A percentile compares a stretch with the other conserved stretches of the same genome.
These are phyloP conservation scores for Isoetes engelmannii DNA, from an alignment of 83 land plant genomes.

Conservation along the genomic window DNA sequence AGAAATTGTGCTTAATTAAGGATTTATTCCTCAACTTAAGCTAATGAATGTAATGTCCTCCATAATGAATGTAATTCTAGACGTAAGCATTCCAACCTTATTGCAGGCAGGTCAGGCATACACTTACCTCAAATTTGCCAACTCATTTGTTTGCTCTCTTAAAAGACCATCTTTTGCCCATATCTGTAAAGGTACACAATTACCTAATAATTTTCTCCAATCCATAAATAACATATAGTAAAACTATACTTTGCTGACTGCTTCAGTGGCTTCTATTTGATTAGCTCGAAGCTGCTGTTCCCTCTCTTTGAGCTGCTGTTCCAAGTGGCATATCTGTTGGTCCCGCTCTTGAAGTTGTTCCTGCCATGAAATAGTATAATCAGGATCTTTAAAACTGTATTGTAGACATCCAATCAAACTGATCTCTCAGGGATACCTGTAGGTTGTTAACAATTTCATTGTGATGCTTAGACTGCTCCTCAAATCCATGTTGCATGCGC, in stretches of 20 bases:
- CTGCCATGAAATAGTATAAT: conserved; percentile 22
- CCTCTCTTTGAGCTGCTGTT: conserved; percentile 69
- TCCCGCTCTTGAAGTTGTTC: conserved; percentile 74
- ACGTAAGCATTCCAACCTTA: background rate
- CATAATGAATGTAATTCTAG: background rate
- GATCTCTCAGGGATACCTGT: conserved; percentile 39
- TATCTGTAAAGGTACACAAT: conserved; percentile 40
- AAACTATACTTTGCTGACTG: conserved; percentile 37
- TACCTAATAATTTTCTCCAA: background rate
- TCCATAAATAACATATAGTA: background rate
- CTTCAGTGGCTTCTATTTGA: conserved; percentile 64
- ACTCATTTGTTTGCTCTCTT: conserved; percentile 74
- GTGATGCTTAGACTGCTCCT: conserved; percentile 73
- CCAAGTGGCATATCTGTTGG: conserved; percentile 54
- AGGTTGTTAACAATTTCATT: conserved; percentile 42
- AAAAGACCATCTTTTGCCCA: conserved; percentile 96
- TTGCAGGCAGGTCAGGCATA: background rate
- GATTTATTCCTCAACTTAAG: too few species aligned
- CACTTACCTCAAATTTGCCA: conserved; percentile 68
- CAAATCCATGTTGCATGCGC: conserved; percentile 59
- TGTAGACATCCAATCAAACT: background rate
- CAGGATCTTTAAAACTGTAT: too few species aligned
- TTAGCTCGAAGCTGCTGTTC: conserved; percentile 67
- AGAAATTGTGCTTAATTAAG: too few species aligned
- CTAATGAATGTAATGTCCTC: background rate